These are phyloP conservation scores for Jamesozyma hellenica DNA, from an alignment of 805 yeast genomes.

Conservation along the genomic window DNA sequence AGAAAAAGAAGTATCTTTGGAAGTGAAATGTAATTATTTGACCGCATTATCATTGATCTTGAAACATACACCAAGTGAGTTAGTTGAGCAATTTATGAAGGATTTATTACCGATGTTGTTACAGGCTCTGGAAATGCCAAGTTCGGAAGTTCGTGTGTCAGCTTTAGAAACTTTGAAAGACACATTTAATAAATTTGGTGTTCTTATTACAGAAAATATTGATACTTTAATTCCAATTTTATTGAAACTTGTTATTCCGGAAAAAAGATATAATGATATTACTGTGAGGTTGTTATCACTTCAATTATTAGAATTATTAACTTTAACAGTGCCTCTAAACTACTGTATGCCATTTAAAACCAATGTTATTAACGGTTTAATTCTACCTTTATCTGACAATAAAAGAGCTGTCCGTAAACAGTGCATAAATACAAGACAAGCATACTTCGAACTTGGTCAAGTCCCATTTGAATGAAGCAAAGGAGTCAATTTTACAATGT, in stretches of 20 bases:
- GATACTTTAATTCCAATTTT: conserved; percentile 48
- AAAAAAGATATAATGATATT: conserved; percentile 29
- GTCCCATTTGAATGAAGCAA: conserved; percentile 26
- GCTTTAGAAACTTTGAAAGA: conserved; percentile 50
- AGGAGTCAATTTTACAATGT: not conserved
- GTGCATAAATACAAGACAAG: conserved; percentile 73
- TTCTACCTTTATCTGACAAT: conserved; percentile 55
- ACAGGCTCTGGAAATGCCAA: conserved; percentile 45
- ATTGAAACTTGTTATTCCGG: conserved; percentile 26
- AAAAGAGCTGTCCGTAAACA: conserved; percentile 65
- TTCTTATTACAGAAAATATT: conserved; percentile 43
- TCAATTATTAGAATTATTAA: conserved; percentile 44
- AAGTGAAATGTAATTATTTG: conserved; percentile 42
- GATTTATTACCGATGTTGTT: conserved; percentile 62
- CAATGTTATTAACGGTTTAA: conserved; percentile 39
- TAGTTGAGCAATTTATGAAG: conserved; percentile 55
- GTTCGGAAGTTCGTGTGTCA: conserved; percentile 44
- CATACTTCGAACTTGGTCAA: conserved; percentile 47
- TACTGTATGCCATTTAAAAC: conserved; percentile 44
- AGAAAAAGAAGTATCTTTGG: conserved; percentile 12
- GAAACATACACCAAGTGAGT: conserved; percentile 50
- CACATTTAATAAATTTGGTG: conserved; percentile 46
- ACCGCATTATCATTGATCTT: conserved; percentile 59
- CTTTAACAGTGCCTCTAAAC: conserved; percentile 31
- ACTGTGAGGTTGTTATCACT: conserved; percentile 49